These are phyloP conservation scores for Suhomyces sp. DNA, from an alignment of 805 yeast species.

Conservation along the genomic window DNA sequence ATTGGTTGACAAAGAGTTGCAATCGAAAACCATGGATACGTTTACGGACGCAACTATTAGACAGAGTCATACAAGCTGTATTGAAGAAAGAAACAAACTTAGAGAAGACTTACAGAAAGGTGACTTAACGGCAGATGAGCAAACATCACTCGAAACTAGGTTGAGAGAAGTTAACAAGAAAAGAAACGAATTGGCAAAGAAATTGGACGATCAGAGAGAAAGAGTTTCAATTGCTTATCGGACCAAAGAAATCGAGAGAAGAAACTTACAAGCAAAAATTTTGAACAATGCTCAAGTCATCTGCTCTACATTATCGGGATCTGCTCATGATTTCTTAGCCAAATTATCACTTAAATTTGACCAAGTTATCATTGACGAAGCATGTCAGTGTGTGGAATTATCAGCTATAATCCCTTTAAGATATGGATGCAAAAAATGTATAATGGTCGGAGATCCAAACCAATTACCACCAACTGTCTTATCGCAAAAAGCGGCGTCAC, in stretches of 20 bases:
- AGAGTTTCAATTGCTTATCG: constrained; percentile 64
- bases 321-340: constrained; percentile 86
- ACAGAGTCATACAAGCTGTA: constrained; percentile 50
- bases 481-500: constrained; percentile 80
- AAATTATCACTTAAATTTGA: constrained; percentile 76
- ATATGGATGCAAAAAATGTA: constrained; percentile 86
- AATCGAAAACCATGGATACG: constrained; percentile 29
- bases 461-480: constrained; percentile 96
- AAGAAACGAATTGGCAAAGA: constrained; percentile 68
- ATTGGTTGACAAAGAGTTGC: constrained; percentile 63
- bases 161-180: constrained; percentile 57
- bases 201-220: constrained; percentile 79
- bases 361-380: constrained; percentile 93
- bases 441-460: constrained; percentile 98
- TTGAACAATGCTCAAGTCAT: constrained; percentile 77
- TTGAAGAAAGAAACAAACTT: constrained; percentile 57
- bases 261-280: constrained; percentile 71
- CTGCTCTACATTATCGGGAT: constrained; percentile 89
- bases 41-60: constrained; percentile 50
- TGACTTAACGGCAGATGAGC: constrained; percentile 37
- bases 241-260: constrained; percentile 72
- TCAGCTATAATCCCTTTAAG: constrained; percentile 89
- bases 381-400: constrained; percentile 94
- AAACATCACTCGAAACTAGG: constrained; percentile 47
- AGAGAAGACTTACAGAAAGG: constrained; percentile 38